Percentiles rank a stretch among this genome's conserved stretches.
Conservation (phyloP, 1,284 basidiomycete genomes). For the Ceratobasidium sp. region DNA sequence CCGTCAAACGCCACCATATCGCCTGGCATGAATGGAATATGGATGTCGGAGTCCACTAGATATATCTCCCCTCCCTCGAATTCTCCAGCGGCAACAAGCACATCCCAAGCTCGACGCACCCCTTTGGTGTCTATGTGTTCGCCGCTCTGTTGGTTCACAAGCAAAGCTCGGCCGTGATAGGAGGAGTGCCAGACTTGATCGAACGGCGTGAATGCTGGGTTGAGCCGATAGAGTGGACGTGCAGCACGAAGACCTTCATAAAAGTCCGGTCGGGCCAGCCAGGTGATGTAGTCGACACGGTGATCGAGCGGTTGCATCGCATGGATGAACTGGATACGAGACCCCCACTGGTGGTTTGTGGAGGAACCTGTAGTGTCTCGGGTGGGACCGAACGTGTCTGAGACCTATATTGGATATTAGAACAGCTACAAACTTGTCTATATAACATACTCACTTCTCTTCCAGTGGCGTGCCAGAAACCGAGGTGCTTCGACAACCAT, state of each 20-base stretch:
- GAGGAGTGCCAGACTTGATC: background rate
- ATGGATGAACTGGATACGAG: background rate
- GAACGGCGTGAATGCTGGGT: background rate
- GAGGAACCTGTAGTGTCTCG: background rate
- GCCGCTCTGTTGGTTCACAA: background rate
- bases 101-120: background rate
- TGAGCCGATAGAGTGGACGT: background rate
- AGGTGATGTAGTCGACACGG: background rate
- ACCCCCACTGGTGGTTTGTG: background rate
- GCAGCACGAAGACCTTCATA: background rate
- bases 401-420: background rate
- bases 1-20: background rate
- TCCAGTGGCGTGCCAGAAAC: no score
- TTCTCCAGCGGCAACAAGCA: background rate
- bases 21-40: background rate
- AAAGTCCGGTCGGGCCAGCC: background rate
- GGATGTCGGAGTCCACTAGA: background rate
- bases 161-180: background rate
- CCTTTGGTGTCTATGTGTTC: background rate
- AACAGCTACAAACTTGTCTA: no score
- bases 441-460: no score
- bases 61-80: background rate
- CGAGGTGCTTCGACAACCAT: no score
- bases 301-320: background rate
- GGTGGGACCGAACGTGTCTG: background rate